A percentile compares a stretch with the other conserved stretches of the same genome.
Conservation (phyloP, 202 grass and related monocot species). For the Zoysia matrella region DNA sequence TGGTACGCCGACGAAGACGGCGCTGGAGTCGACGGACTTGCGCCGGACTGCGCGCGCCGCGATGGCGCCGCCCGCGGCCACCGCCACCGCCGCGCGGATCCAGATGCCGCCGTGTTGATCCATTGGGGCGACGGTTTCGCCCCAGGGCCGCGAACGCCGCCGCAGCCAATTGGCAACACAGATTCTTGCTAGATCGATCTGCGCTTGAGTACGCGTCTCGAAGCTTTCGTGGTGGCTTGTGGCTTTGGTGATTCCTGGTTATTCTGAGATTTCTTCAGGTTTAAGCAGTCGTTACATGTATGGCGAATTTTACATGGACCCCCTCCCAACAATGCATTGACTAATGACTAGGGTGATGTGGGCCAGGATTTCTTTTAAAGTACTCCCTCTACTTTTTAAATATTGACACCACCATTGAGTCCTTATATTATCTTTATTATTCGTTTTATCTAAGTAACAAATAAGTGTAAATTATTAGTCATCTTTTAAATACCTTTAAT, state of each 20-base stretch:
- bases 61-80: slow-evolving; percentile 64
- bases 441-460: no score
- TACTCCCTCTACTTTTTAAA: no score
- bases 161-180: neutral
- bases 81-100: slow-evolving; percentile 60
- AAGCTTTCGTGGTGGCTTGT: no score
- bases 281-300: slow-evolving; percentile 17
- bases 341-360: neutral
- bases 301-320: neutral
- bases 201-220: no score
- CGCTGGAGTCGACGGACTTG: slow-evolving; percentile 82
- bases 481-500: no score
- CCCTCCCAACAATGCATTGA: neutral
- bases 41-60: slow-evolving; percentile 62
- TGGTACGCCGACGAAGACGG: slow-evolving; percentile 73
- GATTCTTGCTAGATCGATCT: neutral
- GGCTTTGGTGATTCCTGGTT: neutral
- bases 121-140: slow-evolving; percentile 30
- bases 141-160: neutral
- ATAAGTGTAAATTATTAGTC: no score
- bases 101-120: slow-evolving; percentile 41
- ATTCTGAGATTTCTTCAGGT: slow-evolving; percentile 33
- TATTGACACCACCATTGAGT: no score
- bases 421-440: no score
- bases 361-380: neutral